Base-by-base conservation (phyloP, 371 early-diverging fungal genomes). In the Mucor plumbeus region DNA sequence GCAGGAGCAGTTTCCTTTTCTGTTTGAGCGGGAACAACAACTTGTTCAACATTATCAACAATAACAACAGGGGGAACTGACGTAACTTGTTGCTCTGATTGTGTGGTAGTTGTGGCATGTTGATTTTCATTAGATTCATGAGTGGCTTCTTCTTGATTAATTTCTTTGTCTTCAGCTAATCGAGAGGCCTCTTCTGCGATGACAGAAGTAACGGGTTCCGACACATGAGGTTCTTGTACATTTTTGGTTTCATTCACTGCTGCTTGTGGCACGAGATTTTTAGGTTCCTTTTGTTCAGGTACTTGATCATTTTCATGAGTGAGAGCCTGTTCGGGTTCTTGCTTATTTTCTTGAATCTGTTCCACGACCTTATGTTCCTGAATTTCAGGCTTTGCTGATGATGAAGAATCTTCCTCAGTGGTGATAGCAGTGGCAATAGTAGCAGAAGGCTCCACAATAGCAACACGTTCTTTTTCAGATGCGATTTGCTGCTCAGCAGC, bases 1-100 rank as follows among this genome's bases (percentile, higher is more conserved):
- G 26, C 19, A 50, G 50, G 50, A 35, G 55, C 14, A n/a, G 33
- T 34, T 55, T 55, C 50, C 50, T 50, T 50, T 50, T 50, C 55
- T 55, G 35, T 34, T 55, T 55, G 55, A n/a, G 35, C 53, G 13
- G 53, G 53, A 53, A 31, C 31, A 40, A 9, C 31, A 14, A 39
- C 38, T 10, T 50, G 50, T 34, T 39, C 40, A n/a, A 47, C 34
- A 44, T 61, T 34, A 15, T 34, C 44, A 31, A 47, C 44, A 47
- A 61, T 17, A 17, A 61, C 34, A 11, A 21, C 48, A 48, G 31
- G 33, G n/a, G 48, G 7, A 34, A 21, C 60, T n/a, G 33, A 15
- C n/a, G 19, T 50, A 36, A n/a, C 44, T 17, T 14, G 33, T 8
- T 17, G 36, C 19, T 61, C 21, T 19, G 21, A 19, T 33, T 34